Percentiles rank a stretch among this genome's conserved stretches.
These are phyloP conservation scores for Arabidopsis lyrata DNA, from an alignment of 441 rosid genomes.

Conservation along the genomic window DNA sequence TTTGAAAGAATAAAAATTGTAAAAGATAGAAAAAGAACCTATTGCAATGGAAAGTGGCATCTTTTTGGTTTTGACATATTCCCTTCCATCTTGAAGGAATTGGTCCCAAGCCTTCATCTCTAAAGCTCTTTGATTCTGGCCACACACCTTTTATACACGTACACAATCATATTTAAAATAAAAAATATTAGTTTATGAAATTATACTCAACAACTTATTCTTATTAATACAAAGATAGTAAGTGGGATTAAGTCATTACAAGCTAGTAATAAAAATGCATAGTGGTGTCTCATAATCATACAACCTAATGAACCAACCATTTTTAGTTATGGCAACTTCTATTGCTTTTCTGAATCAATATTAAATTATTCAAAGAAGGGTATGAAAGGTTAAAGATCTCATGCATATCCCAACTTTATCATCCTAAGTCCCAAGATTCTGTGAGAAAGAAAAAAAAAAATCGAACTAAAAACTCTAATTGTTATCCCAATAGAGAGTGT, in stretches of 20 bases:
- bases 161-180: neutral
- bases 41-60: conserved; percentile 60
- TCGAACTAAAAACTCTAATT: neutral
- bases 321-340: conserved; percentile 4
- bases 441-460: neutral
- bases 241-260: neutral
- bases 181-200: conserved; percentile 2
- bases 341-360: conserved; percentile 7
- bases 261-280: neutral
- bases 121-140: conserved; percentile 79
- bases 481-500: neutral
- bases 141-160: conserved; percentile 57
- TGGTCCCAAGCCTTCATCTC: conserved; percentile 70
- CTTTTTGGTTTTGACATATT: conserved; percentile 63
- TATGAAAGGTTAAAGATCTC: conserved; percentile 5
- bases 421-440: conserved; percentile 5
- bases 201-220: neutral
- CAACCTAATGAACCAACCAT: neutral
- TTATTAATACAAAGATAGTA: neutral
- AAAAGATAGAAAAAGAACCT: conserved; percentile 47
- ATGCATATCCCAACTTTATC: conserved; percentile 33
- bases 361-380: conserved; percentile 7
- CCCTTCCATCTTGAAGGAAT: conserved; percentile 79
- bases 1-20: conserved; percentile 4
- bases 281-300: conserved; percentile 15